These are phyloP conservation scores for Obelidium mucronatum DNA, from an alignment of 192 early-diverging fungal genomes.

Conservation along the genomic window DNA sequence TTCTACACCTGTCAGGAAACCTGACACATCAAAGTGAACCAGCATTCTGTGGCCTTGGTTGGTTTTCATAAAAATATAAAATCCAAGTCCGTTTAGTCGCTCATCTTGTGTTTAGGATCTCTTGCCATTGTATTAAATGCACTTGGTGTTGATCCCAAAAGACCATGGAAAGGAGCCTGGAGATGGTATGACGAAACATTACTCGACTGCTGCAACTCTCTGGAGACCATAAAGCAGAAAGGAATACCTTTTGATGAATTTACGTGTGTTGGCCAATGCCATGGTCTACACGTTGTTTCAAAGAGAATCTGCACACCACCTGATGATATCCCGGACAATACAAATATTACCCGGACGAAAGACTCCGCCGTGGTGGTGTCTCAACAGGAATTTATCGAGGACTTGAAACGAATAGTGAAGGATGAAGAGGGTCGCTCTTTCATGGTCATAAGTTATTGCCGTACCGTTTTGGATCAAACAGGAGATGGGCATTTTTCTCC, in stretches of 20 bases:
- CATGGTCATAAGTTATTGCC: constrained; percentile 89
- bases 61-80: too few species aligned
- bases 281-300: constrained; percentile 75
- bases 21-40: constrained; percentile 93
- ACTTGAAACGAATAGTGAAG: constrained; percentile 73
- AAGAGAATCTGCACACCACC: too few species aligned
- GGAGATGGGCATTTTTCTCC: constrained; percentile 97
- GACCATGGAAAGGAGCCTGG: constrained; percentile 95
- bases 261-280: constrained; percentile 84
- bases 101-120: too few species aligned
- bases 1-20: constrained; percentile 85
- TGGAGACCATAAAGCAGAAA: constrained; percentile 76
- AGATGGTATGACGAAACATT: constrained; percentile 75
- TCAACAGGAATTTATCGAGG: constrained; percentile 80
- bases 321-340: too few species aligned
- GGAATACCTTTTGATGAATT: constrained; percentile 94
- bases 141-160: constrained; percentile 85
- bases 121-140: constrained; percentile 93
- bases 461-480: constrained; percentile 80
- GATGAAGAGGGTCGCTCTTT: constrained; percentile 68
- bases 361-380: constrained; percentile 29
- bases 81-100: too few species aligned
- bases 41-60: constrained; percentile 78
- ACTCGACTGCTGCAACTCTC: constrained; percentile 54
- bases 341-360: too few species aligned